Base-by-base conservation (phyloP, 2,329 filamentous ascomycete species). In the Aspergillus viridinutans region DNA sequence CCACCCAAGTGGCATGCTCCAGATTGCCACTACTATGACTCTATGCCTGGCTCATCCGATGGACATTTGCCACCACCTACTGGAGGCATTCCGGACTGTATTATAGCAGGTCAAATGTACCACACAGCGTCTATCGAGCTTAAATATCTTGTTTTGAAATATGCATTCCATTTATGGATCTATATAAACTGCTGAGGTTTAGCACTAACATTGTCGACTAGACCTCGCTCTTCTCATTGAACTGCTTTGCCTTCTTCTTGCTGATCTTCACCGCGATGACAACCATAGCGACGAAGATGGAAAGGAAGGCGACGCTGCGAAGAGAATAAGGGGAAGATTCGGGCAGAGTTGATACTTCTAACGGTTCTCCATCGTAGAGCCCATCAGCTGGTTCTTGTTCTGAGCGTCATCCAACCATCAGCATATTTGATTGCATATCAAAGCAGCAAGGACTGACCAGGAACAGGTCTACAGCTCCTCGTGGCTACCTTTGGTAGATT, bases 401-500 rank as follows among this genome's bases (percentile, higher is more conserved):
- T 64, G 60, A 58, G 52, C 62, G 56, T 61, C 60, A 61, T 62
- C 62, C 62, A 64, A 68, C 59, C 55, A 72, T 74, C 72, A 74
- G 72, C 64, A 68, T 66, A 64, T 62, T 65, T 57, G 52, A 53
- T 62, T 61, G 56, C 56, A 32, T 56, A 50, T 35, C 52, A 50
- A 55, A 62, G 62, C 57, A 71, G 64, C 60, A 67, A 60, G 58
- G 55, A 58, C 53, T 63, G 64, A 62, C 63, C 55, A 58, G 61
- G 55, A 56, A 54, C 62, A 63, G 66, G 63, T 77, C 76, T 84
- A 87, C 70, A 87, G 82, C 78, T 87, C 85, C 72, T 80, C 81
- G 67, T 85, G 82, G 76, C 82, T 86, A 87, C 85, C 85, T 87
- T 87, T 83, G 60, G 60, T 60, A 29, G 68, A 68, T 53, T 64